Base-by-base conservation (phyloP, 1,284 basidiomycete genomes). In the Spongispora temasekensis region DNA sequence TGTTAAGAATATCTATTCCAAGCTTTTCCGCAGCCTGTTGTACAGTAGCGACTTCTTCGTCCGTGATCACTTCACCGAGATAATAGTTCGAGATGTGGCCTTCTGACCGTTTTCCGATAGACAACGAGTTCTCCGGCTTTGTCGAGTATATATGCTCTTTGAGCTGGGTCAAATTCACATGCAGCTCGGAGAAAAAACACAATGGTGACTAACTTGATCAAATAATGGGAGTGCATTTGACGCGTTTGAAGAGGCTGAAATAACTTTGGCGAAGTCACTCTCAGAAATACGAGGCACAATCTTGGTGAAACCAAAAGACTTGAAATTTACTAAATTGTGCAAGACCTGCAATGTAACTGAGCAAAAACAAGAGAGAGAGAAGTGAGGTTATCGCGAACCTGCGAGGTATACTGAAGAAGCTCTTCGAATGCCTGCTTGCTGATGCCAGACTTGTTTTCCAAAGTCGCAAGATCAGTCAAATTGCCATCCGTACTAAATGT, bases 51-150 rank as follows among this genome's bases (percentile, higher is more conserved):
- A 93, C 90, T 69, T 94, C 92, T 0, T 85, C 83, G 64, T 94
- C 90, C 19, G 82, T 80, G 30, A 89, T 85, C 10, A 81, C 72
- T 61, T 89, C 81, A 2, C 90, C 90, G 27, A 89, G 83, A 70
- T 94, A 94, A 73, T 94, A 94, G 71, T 93, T 92, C 31, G 88
- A 91, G 54, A 92, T 69, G 63, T 94, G 91, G 1, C 92, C 92
- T 27, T 85, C 78, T 56, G 77, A 81, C 42, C 87, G 89, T 71
- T 94, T 94, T 57, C 92, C 93, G 64, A 94, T 90, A 70, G 83
- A 87, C 56, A 93, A 80, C 57, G 80, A 83, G 1, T 81, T 71
- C 67, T 90, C 87, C 2, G 93, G 91, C 21, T 75, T 70, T 17
- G 80, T 67, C 9, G 86, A 77, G 71, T 93, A 94, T 55, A 94